Percentiles rank a stretch among this genome's conserved stretches.
Evolutionary conservation across 192 early-diverging fungal genomes (phyloP).

Genomic region (Rhizoclosmatium globosum): DNA sequence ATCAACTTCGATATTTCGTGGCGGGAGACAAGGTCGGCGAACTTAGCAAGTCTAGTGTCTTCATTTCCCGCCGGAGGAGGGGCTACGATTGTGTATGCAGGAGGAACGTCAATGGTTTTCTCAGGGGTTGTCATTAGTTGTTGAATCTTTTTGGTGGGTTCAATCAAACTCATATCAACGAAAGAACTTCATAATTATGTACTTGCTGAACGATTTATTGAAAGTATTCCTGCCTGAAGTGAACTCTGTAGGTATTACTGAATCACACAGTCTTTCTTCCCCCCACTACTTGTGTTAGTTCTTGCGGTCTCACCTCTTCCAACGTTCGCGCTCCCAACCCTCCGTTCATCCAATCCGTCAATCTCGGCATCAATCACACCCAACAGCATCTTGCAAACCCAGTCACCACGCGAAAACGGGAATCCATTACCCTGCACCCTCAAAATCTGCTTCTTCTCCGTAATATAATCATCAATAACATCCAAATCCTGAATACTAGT

Average conservation of each 20-base stretch:
- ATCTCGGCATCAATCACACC: slow-evolving; percentile 24
- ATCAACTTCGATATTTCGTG: slow-evolving; percentile 33
- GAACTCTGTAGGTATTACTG: neutral
- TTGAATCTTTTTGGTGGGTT: too few relatives aligned
- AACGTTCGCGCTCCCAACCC: neutral
- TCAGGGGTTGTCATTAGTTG: too few relatives aligned
- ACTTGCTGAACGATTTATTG: too few relatives aligned
- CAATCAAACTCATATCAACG: too few relatives aligned
- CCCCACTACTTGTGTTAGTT: neutral
- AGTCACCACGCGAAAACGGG: slow-evolving; percentile 31
- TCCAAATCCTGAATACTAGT: slow-evolving; percentile 1
- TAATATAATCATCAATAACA: slow-evolving; percentile 30
- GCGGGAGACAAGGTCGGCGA: neutral
- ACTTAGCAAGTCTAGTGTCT: neutral
- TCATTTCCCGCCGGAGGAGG: neutral
- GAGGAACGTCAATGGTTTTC: too few relatives aligned
- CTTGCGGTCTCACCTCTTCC: neutral
- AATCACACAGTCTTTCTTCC: neutral
- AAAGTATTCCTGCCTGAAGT: too few relatives aligned
- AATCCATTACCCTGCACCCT: slow-evolving; percentile 13
- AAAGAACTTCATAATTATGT: too few relatives aligned
- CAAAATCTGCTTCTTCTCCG: slow-evolving; percentile 17
- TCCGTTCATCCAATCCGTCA: slow-evolving; percentile 25
- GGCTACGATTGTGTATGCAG: too few relatives aligned
- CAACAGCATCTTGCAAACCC: slow-evolving; percentile 33